Percentiles rank a stretch among this genome's conserved stretches.
These are phyloP conservation scores for Solanum verrucosum DNA, from an alignment of 257 asterid species.

Conservation along the genomic window DNA sequence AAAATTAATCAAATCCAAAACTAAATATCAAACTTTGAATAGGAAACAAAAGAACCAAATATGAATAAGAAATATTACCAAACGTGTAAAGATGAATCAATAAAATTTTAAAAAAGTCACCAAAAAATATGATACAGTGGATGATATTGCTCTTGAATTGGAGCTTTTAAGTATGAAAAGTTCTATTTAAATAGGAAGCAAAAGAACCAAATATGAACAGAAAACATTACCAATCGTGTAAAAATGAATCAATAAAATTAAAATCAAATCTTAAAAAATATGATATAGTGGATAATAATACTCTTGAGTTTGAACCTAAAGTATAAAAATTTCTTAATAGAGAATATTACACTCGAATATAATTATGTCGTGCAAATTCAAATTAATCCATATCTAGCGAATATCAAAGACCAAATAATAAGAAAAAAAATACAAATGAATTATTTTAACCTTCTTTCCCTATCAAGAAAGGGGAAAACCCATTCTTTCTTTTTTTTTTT, in stretches of 20 bases:
- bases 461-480: neutral
- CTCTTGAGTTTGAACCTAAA: no score
- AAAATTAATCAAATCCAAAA: no score
- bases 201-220: neutral
- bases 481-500: neutral
- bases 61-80: neutral
- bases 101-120: neutral
- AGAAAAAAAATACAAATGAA: neutral
- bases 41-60: neutral
- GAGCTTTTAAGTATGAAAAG: no score
- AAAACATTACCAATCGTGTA: neutral
- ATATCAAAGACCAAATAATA: neutral
- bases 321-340: no score
- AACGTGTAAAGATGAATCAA: neutral
- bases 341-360: no score
- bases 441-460: neutral
- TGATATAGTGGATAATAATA: no score
- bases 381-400: no score
- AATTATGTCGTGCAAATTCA: no score
- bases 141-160: no score
- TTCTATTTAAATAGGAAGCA: neutral
- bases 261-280: neutral
- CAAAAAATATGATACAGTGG: no score
- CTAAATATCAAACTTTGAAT: neutral
- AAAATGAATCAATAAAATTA: neutral